phyloP scores from a whole-genome alignment of 345 rosid species.

The Conringia planisiliqua region DNA sequence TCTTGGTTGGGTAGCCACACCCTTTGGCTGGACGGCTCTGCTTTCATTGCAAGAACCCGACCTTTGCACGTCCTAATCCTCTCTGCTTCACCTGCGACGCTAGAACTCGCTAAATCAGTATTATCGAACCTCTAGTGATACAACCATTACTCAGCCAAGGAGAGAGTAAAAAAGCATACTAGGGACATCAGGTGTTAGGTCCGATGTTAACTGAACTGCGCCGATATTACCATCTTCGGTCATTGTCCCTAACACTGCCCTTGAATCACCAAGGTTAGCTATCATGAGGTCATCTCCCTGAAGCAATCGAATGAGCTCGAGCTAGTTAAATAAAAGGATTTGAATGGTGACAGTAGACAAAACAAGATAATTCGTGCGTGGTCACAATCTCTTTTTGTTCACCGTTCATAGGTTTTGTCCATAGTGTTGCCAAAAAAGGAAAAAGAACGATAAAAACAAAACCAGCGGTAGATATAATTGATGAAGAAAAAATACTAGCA shows the following conservation, averaged over 20 bases:
- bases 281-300: slow-evolving; percentile 72
- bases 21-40: slow-evolving; percentile 65
- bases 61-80: slow-evolving; percentile 73
- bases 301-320: neutral
- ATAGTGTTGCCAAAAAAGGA: neutral
- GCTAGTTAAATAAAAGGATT: neutral
- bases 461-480: no score
- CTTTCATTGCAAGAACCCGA: slow-evolving; percentile 58
- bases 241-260: slow-evolving; percentile 70
- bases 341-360: neutral
- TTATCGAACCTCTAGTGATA: neutral
- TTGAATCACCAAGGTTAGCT: slow-evolving; percentile 91
- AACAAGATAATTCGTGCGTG: neutral
- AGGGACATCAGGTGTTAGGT: slow-evolving; percentile 71
- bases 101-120: neutral
- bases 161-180: slow-evolving; percentile 40
- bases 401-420: neutral
- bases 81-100: slow-evolving; percentile 65
- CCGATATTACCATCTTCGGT: slow-evolving; percentile 42
- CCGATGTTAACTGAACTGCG: slow-evolving; percentile 69
- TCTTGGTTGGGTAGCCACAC: slow-evolving; percentile 86
- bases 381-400: neutral
- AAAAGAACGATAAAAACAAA: no score
- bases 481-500: neutral
- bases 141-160: neutral